phyloP scores from a whole-genome alignment of 768 basidiomycete species.

The Chalciporus piperatus region DNA sequence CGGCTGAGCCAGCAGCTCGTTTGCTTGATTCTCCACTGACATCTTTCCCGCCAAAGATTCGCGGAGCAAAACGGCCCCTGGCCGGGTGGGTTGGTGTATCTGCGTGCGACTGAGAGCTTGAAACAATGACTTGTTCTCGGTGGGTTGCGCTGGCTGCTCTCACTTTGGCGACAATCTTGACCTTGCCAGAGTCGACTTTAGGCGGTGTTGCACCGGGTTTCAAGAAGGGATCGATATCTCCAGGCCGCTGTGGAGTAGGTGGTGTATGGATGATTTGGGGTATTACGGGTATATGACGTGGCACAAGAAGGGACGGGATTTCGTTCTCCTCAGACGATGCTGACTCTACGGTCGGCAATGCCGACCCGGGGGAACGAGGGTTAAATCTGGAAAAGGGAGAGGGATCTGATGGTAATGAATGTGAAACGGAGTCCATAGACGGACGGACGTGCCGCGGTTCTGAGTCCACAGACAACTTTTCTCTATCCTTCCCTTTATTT shows the following conservation, averaged over 20 bases:
- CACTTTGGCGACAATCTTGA: conserved; percentile 14
- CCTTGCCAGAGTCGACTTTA: conserved; percentile 13
- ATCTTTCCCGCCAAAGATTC: conserved; percentile 29
- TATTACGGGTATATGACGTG: conserved; percentile 28
- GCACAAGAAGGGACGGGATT: conserved; percentile 27
- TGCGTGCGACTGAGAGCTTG: conserved; percentile 18
- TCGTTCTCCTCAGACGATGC: conserved; percentile 23
- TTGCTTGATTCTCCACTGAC: conserved; percentile 25
- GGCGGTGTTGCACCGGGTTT: conserved; percentile 5
- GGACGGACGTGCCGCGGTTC: conserved; percentile 11
- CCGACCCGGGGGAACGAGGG: conserved; percentile 9
- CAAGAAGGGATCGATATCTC: conserved; percentile 8
- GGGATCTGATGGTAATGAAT: conserved; percentile 21
- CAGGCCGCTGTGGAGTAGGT: conserved; percentile 33
- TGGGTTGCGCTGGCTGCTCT: conserved; percentile 10
- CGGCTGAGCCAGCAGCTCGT: conserved; percentile 12
- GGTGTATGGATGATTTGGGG: conserved; percentile 37
- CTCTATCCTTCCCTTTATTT: conserved; percentile 30
- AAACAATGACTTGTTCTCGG: conserved; percentile 28
- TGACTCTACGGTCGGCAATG: conserved; percentile 28
- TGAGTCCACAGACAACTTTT: not conserved
- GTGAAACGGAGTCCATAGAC: conserved; percentile 16
- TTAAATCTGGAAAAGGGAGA: conserved; percentile 12
- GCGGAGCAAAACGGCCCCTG: conserved; percentile 30
- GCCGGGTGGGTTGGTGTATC: conserved; percentile 2